Conservation (phyloP, 306 rosid genomes). For the Sindora glabra region DNA sequence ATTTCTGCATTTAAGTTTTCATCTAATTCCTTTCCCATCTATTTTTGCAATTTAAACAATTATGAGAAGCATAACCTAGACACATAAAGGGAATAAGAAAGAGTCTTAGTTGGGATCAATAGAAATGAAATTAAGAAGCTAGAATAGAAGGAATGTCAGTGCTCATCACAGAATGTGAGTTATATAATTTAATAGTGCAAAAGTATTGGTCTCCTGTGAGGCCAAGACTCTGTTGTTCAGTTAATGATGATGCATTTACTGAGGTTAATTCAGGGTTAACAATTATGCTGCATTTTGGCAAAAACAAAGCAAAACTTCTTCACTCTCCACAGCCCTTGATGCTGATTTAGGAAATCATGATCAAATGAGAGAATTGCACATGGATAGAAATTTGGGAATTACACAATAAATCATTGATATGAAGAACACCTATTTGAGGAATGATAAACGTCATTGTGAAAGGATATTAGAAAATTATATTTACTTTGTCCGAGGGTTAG, state of each 20-base stretch:
- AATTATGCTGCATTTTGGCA: background rate
- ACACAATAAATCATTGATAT: background rate
- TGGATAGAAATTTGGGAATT: background rate
- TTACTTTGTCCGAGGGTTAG: too few relatives aligned
- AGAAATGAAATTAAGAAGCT: background rate
- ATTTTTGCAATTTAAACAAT: background rate
- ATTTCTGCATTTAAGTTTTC: too few relatives aligned
- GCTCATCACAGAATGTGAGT: too few relatives aligned
- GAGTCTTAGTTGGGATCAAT: background rate
- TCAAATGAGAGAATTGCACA: too few relatives aligned
- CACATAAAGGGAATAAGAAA: background rate
- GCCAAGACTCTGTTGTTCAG: background rate
- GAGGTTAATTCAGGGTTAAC: too few relatives aligned
- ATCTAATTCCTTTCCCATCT: conserved; percentile 8
- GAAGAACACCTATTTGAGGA: too few relatives aligned
- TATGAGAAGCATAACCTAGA: background rate
- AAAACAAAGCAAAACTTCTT: too few relatives aligned
- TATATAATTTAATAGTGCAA: too few relatives aligned
- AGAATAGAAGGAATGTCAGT: too few relatives aligned
- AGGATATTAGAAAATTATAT: too few relatives aligned
- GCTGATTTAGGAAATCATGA: background rate
- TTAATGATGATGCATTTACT: too few relatives aligned
- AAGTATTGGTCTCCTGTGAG: background rate
- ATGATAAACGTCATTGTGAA: too few relatives aligned
- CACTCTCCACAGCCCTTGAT: background rate